Evolutionary conservation across 768 basidiomycete genomes (phyloP), one percentile per base, ranked within the genome.

Genomic region (Lentinula guzmanii): DNA sequence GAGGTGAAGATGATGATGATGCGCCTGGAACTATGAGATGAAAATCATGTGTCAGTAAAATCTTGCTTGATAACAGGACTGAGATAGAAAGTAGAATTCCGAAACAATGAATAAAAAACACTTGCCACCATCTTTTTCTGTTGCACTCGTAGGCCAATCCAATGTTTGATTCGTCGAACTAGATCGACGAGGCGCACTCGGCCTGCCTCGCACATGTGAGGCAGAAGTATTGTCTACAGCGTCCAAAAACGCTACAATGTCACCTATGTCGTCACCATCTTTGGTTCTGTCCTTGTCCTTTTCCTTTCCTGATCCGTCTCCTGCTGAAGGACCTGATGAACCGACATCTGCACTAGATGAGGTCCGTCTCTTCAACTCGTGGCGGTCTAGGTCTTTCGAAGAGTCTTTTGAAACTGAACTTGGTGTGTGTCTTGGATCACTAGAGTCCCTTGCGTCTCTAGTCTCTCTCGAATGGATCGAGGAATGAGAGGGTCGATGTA

Each of bases 181-280:
- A 9, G 46, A 24, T 48, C 21, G 46, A 48, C 46, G 46, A 48
- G 7, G 18, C 46, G 2, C 8, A 48, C 18, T n/a, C 2, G 46
- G 46, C 7, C 18, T 2, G 13, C 21, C 1, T 8, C 21, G 18
- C 11, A 18, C 21, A 5, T 24, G 18, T n/a, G 46, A 48, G 18
- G 9, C 4, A 48, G 46, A n/a, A 11, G 18, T 8, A 24, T 48
- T 48, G 35, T 58, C 56, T 1, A 58, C 42, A 58, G 56, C 39
- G 28, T 58, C 42, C 15, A 58, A 48, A 18, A 58, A 58, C 39
- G 42, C 56, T n/a, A 35, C 56, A 16, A 58, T 42, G 18, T 58
- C 56, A 33, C 56, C 13, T 1, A 58, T 41, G 16, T 50, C 48
- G 9, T 31, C n/a, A 15, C n/a, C 34, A 35, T 35, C 34, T 6